These are phyloP conservation scores for Trametes polyzona DNA, from an alignment of 1,284 basidiomycete genomes.

Conservation along the genomic window DNA sequence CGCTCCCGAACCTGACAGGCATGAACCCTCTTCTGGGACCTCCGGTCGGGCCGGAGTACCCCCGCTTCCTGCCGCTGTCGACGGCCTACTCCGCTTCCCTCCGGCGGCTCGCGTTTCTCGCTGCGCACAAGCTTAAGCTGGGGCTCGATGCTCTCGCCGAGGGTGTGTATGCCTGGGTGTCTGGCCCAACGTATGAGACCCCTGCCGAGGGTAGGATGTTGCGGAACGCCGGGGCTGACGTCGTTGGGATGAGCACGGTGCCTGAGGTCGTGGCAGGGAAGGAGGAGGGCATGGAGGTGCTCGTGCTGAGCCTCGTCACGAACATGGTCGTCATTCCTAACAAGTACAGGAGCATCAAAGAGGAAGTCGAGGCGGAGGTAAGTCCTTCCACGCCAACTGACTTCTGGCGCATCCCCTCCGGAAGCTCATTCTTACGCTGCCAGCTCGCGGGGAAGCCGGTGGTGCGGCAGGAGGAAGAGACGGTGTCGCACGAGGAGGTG, in stretches of 20 bases:
- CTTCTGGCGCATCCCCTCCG: neutral
- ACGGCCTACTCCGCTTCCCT: slow-evolving; percentile 76
- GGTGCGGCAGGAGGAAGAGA: slow-evolving; percentile 44
- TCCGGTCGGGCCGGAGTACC: slow-evolving; percentile 52
- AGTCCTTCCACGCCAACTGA: slow-evolving; percentile 23
- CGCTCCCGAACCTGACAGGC: slow-evolving; percentile 76
- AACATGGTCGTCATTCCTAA: slow-evolving; percentile 81
- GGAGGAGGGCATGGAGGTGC: slow-evolving; percentile 73
- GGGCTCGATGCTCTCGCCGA: slow-evolving; percentile 58
- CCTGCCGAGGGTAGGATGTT: slow-evolving; percentile 81
- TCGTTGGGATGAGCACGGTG: slow-evolving; percentile 91
- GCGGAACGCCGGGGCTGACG: slow-evolving; percentile 73
- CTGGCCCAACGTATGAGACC: slow-evolving; percentile 85
- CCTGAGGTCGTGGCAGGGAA: slow-evolving; percentile 85
- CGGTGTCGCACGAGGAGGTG: slow-evolving; percentile 86
- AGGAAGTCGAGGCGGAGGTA: slow-evolving; percentile 78
- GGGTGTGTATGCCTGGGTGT: slow-evolving; percentile 86
- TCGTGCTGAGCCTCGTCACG: slow-evolving; percentile 82
- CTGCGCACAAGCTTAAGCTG: slow-evolving; percentile 60
- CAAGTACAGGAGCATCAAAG: slow-evolving; percentile 68
- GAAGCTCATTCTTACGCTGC: slow-evolving; percentile 2
- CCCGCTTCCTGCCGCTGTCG: slow-evolving; percentile 80
- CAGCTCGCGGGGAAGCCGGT: slow-evolving; percentile 66
- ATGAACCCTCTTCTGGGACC: slow-evolving; percentile 82
- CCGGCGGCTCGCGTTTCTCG: slow-evolving; percentile 70